phyloP scores from a whole-genome alignment of 2,329 filamentous ascomycete genomes.

The Fusarium avenaceum region DNA sequence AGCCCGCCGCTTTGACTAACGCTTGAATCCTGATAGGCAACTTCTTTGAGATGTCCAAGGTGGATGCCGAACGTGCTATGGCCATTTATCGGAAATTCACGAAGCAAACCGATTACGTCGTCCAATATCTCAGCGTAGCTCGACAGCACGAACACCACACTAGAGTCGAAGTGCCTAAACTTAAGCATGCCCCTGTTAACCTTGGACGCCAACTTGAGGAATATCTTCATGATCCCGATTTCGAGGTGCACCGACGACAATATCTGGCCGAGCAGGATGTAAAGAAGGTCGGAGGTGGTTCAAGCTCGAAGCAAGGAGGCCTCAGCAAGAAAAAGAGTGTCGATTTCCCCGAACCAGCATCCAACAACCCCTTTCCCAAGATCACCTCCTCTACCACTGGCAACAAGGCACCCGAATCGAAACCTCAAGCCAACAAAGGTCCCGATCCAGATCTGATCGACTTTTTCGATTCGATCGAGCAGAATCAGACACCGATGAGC shows the following conservation, averaged over 20 bases:
- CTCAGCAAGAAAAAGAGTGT: constrained; percentile 54
- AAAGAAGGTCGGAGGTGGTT: constrained; percentile 64
- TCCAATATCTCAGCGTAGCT: constrained; percentile 88
- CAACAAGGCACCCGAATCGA: constrained; percentile 54
- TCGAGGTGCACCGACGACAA: constrained; percentile 91
- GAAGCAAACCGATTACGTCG: constrained; percentile 91
- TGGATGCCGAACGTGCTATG: constrained; percentile 92
- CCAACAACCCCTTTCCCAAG: constrained; percentile 61
- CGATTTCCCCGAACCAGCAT: constrained; percentile 56
- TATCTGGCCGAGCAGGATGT: constrained; percentile 90
- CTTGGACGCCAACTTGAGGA: constrained; percentile 91
- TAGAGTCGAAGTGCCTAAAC: constrained; percentile 91
- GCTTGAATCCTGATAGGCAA: constrained; percentile 71
- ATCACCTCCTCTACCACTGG: constrained; percentile 50
- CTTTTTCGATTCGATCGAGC: constrained; percentile 94
- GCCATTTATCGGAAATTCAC: constrained; percentile 93
- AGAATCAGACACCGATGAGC: constrained; percentile 82
- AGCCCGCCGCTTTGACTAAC: constrained; percentile 23
- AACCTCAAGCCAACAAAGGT: constrained; percentile 68
- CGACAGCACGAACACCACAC: constrained; percentile 93
- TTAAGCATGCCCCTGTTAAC: constrained; percentile 96
- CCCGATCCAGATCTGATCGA: constrained; percentile 87
- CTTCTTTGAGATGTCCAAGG: constrained; percentile 98
- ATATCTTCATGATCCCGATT: constrained; percentile 93
- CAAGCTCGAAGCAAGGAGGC: constrained; percentile 49